These are phyloP conservation scores for Saccharomyces pastorianus DNA, from an alignment of 1,139 yeast species.

Conservation along the genomic window DNA sequence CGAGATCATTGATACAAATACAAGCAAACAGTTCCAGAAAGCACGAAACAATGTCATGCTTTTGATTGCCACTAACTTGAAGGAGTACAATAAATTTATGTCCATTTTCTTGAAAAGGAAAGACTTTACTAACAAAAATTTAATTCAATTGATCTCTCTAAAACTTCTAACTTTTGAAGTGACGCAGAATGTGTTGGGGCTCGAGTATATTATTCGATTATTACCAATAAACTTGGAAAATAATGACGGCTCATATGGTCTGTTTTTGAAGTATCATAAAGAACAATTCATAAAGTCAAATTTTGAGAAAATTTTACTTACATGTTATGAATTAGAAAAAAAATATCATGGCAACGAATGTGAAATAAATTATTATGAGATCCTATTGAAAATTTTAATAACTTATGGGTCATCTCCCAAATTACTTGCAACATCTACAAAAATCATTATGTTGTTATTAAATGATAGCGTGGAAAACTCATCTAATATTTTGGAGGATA, in stretches of 20 bases:
- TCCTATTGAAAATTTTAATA: constrained; percentile 14
- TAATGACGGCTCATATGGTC: constrained; percentile 7
- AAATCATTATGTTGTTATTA: constrained; percentile 13
- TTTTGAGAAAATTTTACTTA: constrained; percentile 13
- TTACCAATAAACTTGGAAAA: constrained; percentile 7
- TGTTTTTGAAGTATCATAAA: constrained; percentile 20
- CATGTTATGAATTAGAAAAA: background rate
- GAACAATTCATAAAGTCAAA: constrained; percentile 20
- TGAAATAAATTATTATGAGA: constrained; percentile 9
- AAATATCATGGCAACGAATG: background rate
- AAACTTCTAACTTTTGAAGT: constrained; percentile 27
- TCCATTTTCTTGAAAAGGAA: constrained; percentile 28
- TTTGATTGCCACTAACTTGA: constrained; percentile 17
- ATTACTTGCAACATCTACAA: constrained; percentile 9
- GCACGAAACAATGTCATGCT: constrained; percentile 19
- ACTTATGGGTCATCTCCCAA: constrained; percentile 18
- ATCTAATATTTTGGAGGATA: constrained; percentile 13
- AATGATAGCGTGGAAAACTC: constrained; percentile 5
- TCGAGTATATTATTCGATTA: constrained; percentile 13
- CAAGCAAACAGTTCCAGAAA: constrained; percentile 5
- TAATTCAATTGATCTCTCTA: constrained; percentile 20
- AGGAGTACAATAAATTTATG: constrained; percentile 29
- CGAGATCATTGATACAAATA: background rate
- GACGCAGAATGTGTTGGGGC: constrained; percentile 22
- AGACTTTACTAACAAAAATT: constrained; percentile 18